phyloP scores from a whole-genome alignment of 202 grass and related monocot genomes.

The Cymbopogon flexuosus region DNA sequence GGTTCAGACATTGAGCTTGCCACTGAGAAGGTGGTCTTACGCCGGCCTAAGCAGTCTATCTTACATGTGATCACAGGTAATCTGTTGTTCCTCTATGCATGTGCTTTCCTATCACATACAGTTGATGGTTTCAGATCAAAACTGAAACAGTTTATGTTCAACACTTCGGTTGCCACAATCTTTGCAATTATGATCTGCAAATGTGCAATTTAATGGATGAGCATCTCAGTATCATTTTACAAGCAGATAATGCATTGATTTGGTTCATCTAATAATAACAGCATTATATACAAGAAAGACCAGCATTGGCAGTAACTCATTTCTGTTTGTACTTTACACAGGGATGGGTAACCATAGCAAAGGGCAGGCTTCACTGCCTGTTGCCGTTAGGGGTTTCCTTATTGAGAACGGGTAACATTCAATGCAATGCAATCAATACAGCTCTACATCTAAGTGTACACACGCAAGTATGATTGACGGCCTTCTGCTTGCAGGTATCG shows the following conservation, averaged over 20 bases:
- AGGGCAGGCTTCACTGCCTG: constrained; percentile 72
- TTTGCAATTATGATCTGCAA: neutral
- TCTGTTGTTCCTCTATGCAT: neutral
- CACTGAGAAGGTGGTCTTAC: constrained; percentile 27
- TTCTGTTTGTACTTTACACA: constrained; percentile 41
- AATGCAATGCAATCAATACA: neutral
- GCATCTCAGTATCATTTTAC: neutral
- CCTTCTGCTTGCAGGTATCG: constrained; percentile 45
- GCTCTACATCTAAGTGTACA: neutral
- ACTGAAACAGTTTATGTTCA: neutral
- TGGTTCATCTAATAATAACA: neutral
- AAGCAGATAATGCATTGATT: constrained; percentile 1
- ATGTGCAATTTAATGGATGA: neutral
- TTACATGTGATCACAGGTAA: constrained; percentile 87
- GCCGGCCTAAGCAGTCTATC: constrained; percentile 45
- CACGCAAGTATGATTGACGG: neutral
- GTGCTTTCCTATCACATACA: neutral
- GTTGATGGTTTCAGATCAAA: constrained; percentile 8
- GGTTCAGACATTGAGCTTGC: constrained; percentile 16
- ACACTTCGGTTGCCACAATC: neutral
- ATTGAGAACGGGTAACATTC: constrained; percentile 57
- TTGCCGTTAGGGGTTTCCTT: constrained; percentile 62
- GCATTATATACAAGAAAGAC: neutral
- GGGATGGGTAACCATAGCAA: constrained; percentile 87
- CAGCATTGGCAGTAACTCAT: neutral